A percentile compares a stretch with the other conserved stretches of the same genome.
Conservation (phyloP, 176 grass and related monocot species). For the Poa annua region DNA sequence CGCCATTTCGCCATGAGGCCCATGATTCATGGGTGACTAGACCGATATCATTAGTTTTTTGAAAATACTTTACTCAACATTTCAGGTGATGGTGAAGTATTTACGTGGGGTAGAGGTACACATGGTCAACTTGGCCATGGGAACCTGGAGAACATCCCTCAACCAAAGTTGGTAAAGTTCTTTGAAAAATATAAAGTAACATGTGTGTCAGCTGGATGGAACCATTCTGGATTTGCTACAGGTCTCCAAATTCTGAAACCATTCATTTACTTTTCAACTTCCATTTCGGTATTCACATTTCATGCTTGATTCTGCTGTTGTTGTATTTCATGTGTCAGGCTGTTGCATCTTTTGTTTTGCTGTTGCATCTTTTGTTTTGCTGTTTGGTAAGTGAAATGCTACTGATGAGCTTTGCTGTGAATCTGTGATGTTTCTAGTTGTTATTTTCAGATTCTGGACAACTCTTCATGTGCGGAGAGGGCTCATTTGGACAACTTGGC, state of each 20-base stretch:
- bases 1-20: background rate
- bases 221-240: conserved; percentile 97
- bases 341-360: conserved; percentile 4
- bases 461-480: conserved; percentile 89
- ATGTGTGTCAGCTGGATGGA: conserved; percentile 90
- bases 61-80: conserved; percentile 36
- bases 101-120: conserved; percentile 84
- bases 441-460: conserved; percentile 68
- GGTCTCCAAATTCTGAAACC: conserved; percentile 53
- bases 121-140: conserved; percentile 89
- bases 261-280: conserved; percentile 16
- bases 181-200: conserved; percentile 65
- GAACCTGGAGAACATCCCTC: conserved; percentile 48
- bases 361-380: background rate
- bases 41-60: background rate
- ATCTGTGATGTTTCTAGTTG: conserved; percentile 60
- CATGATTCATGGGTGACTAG: background rate
- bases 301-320: background rate
- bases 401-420: no score
- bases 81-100: conserved; percentile 76
- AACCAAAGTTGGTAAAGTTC: conserved; percentile 67
- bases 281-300: background rate
- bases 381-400: no score
- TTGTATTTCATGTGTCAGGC: background rate
- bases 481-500: conserved; percentile 95